Conservation (phyloP, 2,329 filamentous ascomycete genomes). For the Fusarium falciforme region DNA sequence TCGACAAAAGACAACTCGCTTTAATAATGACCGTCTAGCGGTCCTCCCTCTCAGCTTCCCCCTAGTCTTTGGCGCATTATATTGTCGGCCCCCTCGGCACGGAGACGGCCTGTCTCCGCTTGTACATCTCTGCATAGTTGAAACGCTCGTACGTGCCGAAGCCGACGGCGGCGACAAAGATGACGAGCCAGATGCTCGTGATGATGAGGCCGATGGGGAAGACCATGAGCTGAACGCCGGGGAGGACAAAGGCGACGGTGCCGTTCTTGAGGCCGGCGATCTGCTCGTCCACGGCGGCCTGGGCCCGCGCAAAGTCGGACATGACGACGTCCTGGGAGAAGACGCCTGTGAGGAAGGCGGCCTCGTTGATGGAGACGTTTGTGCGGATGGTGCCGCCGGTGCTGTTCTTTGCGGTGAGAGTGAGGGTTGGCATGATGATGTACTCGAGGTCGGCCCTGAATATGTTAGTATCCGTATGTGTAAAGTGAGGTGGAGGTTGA, state of each 20-base stretch:
- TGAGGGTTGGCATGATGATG: slow-evolving; percentile 75
- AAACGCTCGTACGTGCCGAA: slow-evolving; percentile 75
- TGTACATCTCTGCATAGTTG: slow-evolving; percentile 73
- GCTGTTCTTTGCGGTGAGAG: slow-evolving; percentile 68
- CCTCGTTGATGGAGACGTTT: slow-evolving; percentile 76
- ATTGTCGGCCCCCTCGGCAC: slow-evolving; percentile 22
- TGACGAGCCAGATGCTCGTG: slow-evolving; percentile 69
- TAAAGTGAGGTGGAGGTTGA: slow-evolving; percentile 21
- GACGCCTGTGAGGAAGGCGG: slow-evolving; percentile 76
- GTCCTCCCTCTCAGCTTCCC: not conserved
- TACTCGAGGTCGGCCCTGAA: slow-evolving; percentile 68
- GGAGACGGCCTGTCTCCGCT: slow-evolving; percentile 48
- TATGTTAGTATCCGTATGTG: slow-evolving; percentile 15
- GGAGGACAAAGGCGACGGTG: slow-evolving; percentile 74
- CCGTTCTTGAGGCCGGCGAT: slow-evolving; percentile 59
- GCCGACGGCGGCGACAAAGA: slow-evolving; percentile 69
- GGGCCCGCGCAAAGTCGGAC: slow-evolving; percentile 62
- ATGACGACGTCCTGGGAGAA: slow-evolving; percentile 70
- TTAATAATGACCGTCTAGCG: slow-evolving; percentile 13
- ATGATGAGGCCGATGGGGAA: slow-evolving; percentile 78
- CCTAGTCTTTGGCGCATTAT: slow-evolving; percentile 9
- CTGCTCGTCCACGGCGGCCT: slow-evolving; percentile 61
- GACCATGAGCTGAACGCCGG: slow-evolving; percentile 74
- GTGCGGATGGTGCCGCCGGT: slow-evolving; percentile 67
- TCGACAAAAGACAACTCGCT: slow-evolving; percentile 26